Percentiles rank a stretch among this genome's conserved stretches.
phyloP scores from a whole-genome alignment of 2,329 filamentous ascomycete species.

The Sporothrix variecibatus region DNA sequence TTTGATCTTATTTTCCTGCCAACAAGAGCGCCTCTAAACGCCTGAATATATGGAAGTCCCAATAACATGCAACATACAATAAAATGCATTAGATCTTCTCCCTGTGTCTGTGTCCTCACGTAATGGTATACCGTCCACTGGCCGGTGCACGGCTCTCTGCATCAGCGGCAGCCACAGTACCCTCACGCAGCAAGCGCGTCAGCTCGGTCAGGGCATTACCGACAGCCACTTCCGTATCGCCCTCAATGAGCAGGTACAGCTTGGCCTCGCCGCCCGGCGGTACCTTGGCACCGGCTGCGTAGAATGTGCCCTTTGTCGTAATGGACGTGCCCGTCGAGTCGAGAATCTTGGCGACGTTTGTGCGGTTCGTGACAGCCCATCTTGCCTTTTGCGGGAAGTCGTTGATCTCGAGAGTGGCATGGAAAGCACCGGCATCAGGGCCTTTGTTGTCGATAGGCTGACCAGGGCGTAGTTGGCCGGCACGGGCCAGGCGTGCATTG shows the following conservation, averaged over 20 bases:
- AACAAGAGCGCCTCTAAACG: not conserved
- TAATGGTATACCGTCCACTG: conserved; percentile 83
- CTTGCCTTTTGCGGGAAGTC: conserved; percentile 98
- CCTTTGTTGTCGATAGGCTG: conserved; percentile 98
- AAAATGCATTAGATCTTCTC: not conserved
- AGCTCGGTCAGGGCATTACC: conserved; percentile 88
- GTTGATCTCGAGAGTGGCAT: conserved; percentile 97
- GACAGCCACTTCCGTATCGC: conserved; percentile 91
- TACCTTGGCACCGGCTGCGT: conserved; percentile 78
- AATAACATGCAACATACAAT: not conserved
- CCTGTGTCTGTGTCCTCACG: conserved; percentile 45
- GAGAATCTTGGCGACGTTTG: conserved; percentile 96
- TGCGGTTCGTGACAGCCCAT: conserved; percentile 98
- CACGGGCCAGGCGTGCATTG: conserved; percentile 84
- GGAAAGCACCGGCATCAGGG: conserved; percentile 93
- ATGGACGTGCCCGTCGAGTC: conserved; percentile 94
- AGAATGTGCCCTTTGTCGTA: conserved; percentile 94
- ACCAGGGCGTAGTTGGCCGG: conserved; percentile 84
- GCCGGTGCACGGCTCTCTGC: conserved; percentile 78
- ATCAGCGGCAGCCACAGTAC: conserved; percentile 84
- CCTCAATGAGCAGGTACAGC: conserved; percentile 95
- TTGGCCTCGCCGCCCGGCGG: conserved; percentile 78
- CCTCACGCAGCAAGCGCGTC: conserved; percentile 84
- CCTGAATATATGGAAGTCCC: not conserved
- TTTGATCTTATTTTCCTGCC: not conserved